Percentiles rank a stretch among this genome's conserved stretches.
These are phyloP conservation scores for Fusarium citri DNA, from an alignment of 2,329 filamentous ascomycete species.

Conservation along the genomic window DNA sequence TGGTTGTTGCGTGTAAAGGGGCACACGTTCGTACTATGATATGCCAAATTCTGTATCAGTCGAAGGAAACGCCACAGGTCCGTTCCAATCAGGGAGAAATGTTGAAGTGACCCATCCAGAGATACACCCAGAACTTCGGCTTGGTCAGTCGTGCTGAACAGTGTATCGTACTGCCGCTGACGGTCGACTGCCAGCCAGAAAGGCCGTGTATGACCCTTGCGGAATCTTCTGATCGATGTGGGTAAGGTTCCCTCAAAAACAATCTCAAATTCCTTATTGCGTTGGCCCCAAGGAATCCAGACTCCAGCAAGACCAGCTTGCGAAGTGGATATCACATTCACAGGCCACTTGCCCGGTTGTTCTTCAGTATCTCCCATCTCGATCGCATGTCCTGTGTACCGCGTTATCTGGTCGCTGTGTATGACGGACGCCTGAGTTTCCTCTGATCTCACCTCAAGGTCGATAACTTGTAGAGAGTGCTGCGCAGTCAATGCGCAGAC, in stretches of 20 bases:
- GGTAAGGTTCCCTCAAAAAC: slow-evolving; percentile 69
- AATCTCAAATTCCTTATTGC: slow-evolving; percentile 56
- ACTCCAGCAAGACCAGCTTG: slow-evolving; percentile 61
- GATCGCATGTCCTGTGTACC: slow-evolving; percentile 60
- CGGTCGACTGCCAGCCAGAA: slow-evolving; percentile 58
- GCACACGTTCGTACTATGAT: slow-evolving; percentile 60
- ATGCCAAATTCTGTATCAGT: slow-evolving; percentile 77
- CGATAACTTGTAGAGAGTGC: slow-evolving; percentile 69
- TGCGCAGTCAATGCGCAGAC: slow-evolving; percentile 63
- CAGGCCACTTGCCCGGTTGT: slow-evolving; percentile 49
- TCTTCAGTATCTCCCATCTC: slow-evolving; percentile 54
- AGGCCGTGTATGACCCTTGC: slow-evolving; percentile 64
- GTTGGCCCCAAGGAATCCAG: slow-evolving; percentile 60
- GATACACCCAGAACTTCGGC: slow-evolving; percentile 72
- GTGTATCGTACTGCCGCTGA: slow-evolving; percentile 55
- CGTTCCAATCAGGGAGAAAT: slow-evolving; percentile 74
- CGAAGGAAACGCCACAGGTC: slow-evolving; percentile 75
- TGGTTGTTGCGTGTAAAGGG: slow-evolving; percentile 54
- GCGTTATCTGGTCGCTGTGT: slow-evolving; percentile 60
- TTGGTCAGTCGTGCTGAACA: slow-evolving; percentile 58
- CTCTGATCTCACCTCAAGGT: slow-evolving; percentile 55
- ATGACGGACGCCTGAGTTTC: slow-evolving; percentile 53
- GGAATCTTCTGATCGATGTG: slow-evolving; percentile 67
- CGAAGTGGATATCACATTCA: slow-evolving; percentile 63
- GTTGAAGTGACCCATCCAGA: slow-evolving; percentile 75